These are phyloP conservation scores for Talaromyces funiculosus DNA, from an alignment of 2,329 filamentous ascomycete species.

Conservation along the genomic window DNA sequence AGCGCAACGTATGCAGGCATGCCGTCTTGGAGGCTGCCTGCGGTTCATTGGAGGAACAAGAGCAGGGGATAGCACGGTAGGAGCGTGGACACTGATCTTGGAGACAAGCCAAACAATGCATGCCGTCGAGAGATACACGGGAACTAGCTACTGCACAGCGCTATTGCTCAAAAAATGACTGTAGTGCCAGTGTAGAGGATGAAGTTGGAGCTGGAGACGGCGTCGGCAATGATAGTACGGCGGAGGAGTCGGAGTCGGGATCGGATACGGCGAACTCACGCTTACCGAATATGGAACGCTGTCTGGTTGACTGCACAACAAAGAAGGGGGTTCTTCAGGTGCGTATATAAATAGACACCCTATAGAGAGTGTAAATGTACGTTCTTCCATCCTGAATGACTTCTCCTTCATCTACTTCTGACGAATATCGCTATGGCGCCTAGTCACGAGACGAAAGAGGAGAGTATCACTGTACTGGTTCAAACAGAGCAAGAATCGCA, in stretches of 20 bases:
- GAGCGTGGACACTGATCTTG: not conserved
- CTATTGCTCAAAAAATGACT: no score
- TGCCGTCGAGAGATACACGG: not conserved
- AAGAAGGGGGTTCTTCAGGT: not conserved
- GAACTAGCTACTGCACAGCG: not conserved
- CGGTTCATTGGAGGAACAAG: not conserved
- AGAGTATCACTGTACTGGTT: not conserved
- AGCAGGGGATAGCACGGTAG: not conserved
- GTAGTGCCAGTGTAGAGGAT: no score
- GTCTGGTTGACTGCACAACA: not conserved
- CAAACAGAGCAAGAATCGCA: not conserved
- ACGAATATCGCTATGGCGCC: not conserved
- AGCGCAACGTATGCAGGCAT: not conserved
- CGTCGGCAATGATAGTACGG: no score
- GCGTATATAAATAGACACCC: not conserved
- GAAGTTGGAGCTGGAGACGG: not conserved
- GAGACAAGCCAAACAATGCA: no score
- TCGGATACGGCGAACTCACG: no score
- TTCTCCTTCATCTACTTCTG: not conserved
- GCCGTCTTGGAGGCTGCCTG: not conserved
- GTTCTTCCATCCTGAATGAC: not conserved
- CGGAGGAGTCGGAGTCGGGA: not conserved
- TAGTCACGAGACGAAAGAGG: not conserved
- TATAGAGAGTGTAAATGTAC: not conserved
- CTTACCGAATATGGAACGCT: not conserved